These are phyloP conservation scores for Skeletonema tropicum DNA, from an alignment of 108 stramenopile species.

Conservation along the genomic window DNA sequence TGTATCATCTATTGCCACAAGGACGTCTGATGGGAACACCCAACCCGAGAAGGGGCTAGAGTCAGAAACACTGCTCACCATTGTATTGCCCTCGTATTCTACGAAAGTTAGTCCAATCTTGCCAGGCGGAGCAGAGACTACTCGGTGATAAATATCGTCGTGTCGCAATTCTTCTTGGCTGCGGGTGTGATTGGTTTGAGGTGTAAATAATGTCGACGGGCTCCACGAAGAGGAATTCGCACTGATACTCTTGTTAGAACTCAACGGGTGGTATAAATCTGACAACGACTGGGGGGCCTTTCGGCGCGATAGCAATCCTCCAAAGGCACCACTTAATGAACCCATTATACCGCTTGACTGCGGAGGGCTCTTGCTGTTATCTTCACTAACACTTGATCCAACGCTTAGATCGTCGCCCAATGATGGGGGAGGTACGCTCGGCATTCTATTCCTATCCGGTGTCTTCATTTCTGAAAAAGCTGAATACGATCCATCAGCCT, in stretches of 20 bases:
- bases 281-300: slow-evolving; percentile 44
- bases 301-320: slow-evolving; percentile 68
- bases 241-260: slow-evolving; percentile 2
- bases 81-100: slow-evolving; percentile 83
- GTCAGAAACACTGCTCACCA: slow-evolving; percentile 78
- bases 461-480: slow-evolving; percentile 8
- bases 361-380: slow-evolving; percentile 19
- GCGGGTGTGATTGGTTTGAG: not conserved
- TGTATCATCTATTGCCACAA: slow-evolving; percentile 84
- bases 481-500: not conserved
- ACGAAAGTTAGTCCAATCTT: slow-evolving; percentile 88
- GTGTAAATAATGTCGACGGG: not conserved
- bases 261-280: slow-evolving; percentile 14
- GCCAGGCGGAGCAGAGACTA: slow-evolving; percentile 85
- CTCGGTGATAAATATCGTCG: slow-evolving; percentile 51
- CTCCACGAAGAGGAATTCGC: not conserved
- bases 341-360: slow-evolving; percentile 58
- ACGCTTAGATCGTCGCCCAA: slow-evolving; percentile 55
- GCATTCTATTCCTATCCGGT: not conserved
- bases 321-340: slow-evolving; percentile 81
- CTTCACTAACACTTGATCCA: slow-evolving; percentile 44
- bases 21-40: slow-evolving; percentile 82
- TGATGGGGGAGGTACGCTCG: slow-evolving; percentile 28
- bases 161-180: not conserved
- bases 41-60: slow-evolving; percentile 78